A percentile compares a stretch with the other conserved stretches of the same genome.
Evolutionary conservation across 164 flowering plant genomes (phyloP).

Genomic region (Warburgia ugandensis): DNA sequence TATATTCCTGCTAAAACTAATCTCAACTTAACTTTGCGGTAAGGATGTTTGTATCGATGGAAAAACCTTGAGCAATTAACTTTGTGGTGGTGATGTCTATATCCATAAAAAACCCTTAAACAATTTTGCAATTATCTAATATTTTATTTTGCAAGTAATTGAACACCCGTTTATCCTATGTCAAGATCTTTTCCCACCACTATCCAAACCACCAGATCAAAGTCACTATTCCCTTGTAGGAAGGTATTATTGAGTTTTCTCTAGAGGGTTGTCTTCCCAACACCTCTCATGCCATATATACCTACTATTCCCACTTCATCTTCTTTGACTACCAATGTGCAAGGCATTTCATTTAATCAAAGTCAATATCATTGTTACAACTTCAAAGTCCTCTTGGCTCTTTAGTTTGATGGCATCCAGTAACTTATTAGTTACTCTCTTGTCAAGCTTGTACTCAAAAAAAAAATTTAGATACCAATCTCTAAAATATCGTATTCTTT

Average conservation of each 20-base stretch:
- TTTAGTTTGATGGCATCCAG: neutral
- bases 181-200: constrained; percentile 6
- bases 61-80: too few relatives aligned
- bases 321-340: neutral
- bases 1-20: too few relatives aligned
- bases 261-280: constrained; percentile 22
- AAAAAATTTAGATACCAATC: neutral
- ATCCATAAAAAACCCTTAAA: too few relatives aligned
- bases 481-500: neutral
- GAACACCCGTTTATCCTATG: too few relatives aligned
- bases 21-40: too few relatives aligned
- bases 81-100: too few relatives aligned
- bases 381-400: neutral
- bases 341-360: neutral
- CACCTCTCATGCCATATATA: constrained; percentile 12
- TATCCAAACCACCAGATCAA: constrained; percentile 12
- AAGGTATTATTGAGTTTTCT: constrained; percentile 10
- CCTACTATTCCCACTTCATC: constrained; percentile 13
- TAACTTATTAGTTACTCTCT: neutral
- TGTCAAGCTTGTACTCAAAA: neutral
- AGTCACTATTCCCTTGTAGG: neutral
- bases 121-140: too few relatives aligned
- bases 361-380: neutral
- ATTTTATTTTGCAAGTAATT: too few relatives aligned
- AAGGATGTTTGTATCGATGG: too few relatives aligned